A percentile compares a stretch with the other conserved stretches of the same genome.
phyloP scores from a whole-genome alignment of 2,329 filamentous ascomycete species.

The Dothideomycetes sp. region DNA sequence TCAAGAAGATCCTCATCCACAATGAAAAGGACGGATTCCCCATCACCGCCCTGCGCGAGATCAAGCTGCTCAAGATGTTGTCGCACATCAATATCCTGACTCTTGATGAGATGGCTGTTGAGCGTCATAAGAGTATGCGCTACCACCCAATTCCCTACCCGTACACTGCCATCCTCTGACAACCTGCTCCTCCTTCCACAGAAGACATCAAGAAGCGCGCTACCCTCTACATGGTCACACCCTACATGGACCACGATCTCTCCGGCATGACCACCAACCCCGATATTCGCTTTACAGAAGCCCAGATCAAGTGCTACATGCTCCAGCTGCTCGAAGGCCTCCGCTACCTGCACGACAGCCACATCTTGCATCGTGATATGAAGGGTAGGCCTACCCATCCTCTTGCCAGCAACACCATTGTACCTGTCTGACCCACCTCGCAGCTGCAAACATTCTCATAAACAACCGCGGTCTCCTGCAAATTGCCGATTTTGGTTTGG shows the following conservation, averaged over 20 bases:
- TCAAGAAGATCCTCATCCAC: conserved; percentile 99
- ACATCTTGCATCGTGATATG: conserved; percentile 95
- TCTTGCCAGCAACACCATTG: conserved; percentile 12
- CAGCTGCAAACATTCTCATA: conserved; percentile 87
- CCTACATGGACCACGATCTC: conserved; percentile 99
- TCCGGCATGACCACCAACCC: conserved; percentile 94
- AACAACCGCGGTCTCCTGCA: conserved; percentile 89
- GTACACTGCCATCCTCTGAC: neutral
- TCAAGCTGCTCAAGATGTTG: conserved; percentile 94
- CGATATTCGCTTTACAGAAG: conserved; percentile 72
- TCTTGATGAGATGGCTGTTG: conserved; percentile 93
- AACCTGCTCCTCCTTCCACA: neutral
- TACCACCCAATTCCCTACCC: conserved; percentile 12
- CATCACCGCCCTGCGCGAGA: conserved; percentile 95
- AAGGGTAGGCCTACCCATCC: conserved; percentile 51
- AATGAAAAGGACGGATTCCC: conserved; percentile 99
- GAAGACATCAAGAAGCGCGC: conserved; percentile 50
- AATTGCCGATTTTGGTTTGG: conserved; percentile 94
- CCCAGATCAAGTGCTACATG: conserved; percentile 98
- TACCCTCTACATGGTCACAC: conserved; percentile 97
- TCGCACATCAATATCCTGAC: conserved; percentile 80
- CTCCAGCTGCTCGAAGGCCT: conserved; percentile 84
- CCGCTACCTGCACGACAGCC: conserved; percentile 53
- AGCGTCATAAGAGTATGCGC: conserved; percentile 66
- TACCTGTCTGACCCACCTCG: conserved; percentile 12